Conservation (phyloP, 2,329 filamentous ascomycete genomes). For the Fusarium sp. region DNA sequence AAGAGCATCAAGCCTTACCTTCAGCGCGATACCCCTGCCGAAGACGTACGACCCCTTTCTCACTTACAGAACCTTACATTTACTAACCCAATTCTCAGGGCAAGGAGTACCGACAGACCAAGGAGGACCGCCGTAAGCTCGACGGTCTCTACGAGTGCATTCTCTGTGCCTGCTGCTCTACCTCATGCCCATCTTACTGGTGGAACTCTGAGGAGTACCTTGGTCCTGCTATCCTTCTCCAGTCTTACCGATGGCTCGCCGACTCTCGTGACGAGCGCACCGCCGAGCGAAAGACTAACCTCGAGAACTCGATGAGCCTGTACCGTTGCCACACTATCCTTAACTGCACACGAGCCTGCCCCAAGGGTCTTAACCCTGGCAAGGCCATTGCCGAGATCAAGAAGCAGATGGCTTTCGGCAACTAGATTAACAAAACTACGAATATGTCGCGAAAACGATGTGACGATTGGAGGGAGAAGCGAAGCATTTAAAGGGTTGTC, state of each 20-base stretch:
- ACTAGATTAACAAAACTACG: constrained; percentile 32
- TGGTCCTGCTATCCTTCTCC: constrained; percentile 92
- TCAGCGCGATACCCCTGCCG: constrained; percentile 84
- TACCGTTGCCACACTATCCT: constrained; percentile 99
- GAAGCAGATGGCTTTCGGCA: constrained; percentile 83
- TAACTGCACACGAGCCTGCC: constrained; percentile 97
- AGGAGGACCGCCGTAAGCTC: constrained; percentile 93
- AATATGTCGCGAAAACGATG: constrained; percentile 19
- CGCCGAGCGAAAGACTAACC: constrained; percentile 84
- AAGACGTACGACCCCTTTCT: constrained; percentile 68
- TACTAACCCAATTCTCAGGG: constrained; percentile 64
- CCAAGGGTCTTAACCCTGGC: constrained; percentile 97
- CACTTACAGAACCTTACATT: background rate
- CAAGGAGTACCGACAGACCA: constrained; percentile 90
- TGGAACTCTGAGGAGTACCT: constrained; percentile 99
- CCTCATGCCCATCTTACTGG: constrained; percentile 99
- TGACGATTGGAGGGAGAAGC: constrained; percentile 26
- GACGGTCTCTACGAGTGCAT: constrained; percentile 99
- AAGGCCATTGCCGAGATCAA: constrained; percentile 97
- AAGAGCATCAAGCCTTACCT: constrained; percentile 99
- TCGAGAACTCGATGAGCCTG: constrained; percentile 99
- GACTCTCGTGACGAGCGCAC: constrained; percentile 94
- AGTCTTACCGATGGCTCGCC: constrained; percentile 97
- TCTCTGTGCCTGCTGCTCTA: constrained; percentile 98
- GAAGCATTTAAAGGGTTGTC: constrained; percentile 34